Conservation (phyloP, 169 alveolate genomes). For the Babesia divergens region DNA sequence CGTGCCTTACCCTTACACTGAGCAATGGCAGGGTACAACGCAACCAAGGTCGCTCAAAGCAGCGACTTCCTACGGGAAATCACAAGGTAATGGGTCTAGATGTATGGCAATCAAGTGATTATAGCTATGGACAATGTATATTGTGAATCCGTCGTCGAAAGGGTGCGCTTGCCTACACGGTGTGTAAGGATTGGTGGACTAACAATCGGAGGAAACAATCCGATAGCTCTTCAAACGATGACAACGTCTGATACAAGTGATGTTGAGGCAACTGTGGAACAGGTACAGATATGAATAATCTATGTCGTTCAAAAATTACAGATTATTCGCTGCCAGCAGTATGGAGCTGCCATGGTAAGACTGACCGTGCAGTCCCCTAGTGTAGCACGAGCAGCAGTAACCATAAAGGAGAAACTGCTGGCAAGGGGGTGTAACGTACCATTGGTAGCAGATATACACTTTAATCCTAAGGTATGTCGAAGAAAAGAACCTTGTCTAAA, state of each 20-base stretch:
- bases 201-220: conserved; percentile 75
- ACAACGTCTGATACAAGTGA: conserved; percentile 76
- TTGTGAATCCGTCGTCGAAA: conserved; percentile 67
- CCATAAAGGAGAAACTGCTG: conserved; percentile 67
- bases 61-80: background rate
- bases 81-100: background rate
- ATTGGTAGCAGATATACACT: conserved; percentile 82
- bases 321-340: conserved; percentile 71
- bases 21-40: background rate
- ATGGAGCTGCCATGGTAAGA: conserved; percentile 78
- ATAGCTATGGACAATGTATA: conserved; percentile 43
- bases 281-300: conserved; percentile 17
- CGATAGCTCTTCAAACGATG: conserved; percentile 81
- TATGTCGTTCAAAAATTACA: background rate
- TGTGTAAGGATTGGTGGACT: conserved; percentile 72
- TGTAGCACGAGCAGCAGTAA: conserved; percentile 73
- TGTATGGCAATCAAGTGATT: background rate
- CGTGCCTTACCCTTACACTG: background rate
- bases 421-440: conserved; percentile 70
- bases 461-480: conserved; percentile 70
- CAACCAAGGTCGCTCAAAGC: background rate
- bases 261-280: conserved; percentile 75
- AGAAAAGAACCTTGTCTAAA: too few relatives aligned
- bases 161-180: conserved; percentile 70
- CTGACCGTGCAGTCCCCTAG: conserved; percentile 80